Evolutionary conservation across 116 monocot genomes (phyloP).

Genomic region (Thalassia testudinum): DNA sequence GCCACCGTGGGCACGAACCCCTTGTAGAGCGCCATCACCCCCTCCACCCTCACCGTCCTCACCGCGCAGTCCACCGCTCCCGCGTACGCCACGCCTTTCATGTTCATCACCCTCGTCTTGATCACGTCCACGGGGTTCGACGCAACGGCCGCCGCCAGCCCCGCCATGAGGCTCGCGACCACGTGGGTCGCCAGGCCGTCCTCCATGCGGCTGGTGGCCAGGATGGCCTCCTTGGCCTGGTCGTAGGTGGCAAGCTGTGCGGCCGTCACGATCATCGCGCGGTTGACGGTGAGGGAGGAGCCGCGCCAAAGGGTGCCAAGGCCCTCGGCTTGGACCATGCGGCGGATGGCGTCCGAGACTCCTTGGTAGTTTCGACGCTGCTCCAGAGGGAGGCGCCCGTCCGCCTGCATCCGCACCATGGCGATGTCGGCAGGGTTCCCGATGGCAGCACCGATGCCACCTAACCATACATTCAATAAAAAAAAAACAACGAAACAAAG

Average conservation of each 20-base stretch:
- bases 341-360: slow-evolving; percentile 24
- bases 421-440: slow-evolving; percentile 94
- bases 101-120: slow-evolving; percentile 90
- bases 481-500: too few relatives aligned
- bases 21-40: slow-evolving; percentile 64
- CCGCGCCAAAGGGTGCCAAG: slow-evolving; percentile 28
- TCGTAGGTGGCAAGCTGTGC: slow-evolving; percentile 94
- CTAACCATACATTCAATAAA: too few relatives aligned
- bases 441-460: slow-evolving; percentile 69
- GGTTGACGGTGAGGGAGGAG: slow-evolving; percentile 53
- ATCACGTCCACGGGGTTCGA: slow-evolving; percentile 93
- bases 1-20: slow-evolving; percentile 79
- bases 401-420: slow-evolving; percentile 81
- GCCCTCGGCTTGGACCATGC: slow-evolving; percentile 28
- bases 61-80: slow-evolving; percentile 69
- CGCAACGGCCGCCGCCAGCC: slow-evolving; percentile 61
- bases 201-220: slow-evolving; percentile 9
- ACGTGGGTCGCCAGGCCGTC: slow-evolving; percentile 78
- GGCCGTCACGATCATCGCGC: slow-evolving; percentile 94
- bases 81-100: slow-evolving; percentile 42
- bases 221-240: slow-evolving; percentile 71
- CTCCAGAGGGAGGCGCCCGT: slow-evolving; percentile 29
- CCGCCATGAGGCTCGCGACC: slow-evolving; percentile 62
- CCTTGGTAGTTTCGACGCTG: slow-evolving; percentile 26
- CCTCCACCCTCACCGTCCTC: slow-evolving; percentile 67